Evolutionary conservation across 805 yeast genomes (phyloP).

Genomic region (Myxozyma neglecta): DNA sequence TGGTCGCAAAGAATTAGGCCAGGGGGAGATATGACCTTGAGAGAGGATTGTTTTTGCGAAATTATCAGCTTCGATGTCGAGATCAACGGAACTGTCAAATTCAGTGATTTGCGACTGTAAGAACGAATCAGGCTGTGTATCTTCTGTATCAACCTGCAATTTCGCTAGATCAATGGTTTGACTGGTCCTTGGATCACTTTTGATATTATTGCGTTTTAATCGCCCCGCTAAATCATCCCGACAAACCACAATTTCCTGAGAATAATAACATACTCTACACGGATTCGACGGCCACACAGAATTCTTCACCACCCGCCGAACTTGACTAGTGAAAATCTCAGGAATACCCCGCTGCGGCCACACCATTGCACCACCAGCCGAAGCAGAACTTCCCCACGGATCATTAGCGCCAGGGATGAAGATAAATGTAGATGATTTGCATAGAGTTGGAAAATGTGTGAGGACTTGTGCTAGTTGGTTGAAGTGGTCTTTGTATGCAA

Average conservation of each 20-base stretch:
- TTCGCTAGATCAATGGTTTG: constrained; percentile 13
- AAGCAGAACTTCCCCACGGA: constrained; percentile 80
- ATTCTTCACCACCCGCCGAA: constrained; percentile 57
- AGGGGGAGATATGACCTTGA: constrained; percentile 88
- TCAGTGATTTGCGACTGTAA: constrained; percentile 2
- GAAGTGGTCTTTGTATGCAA: constrained; percentile 55
- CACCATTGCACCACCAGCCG: constrained; percentile 56
- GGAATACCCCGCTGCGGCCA: constrained; percentile 82
- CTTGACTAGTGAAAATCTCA: constrained; percentile 62
- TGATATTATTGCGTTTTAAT: constrained; percentile 67
- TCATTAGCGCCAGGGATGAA: constrained; percentile 89
- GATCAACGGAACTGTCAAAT: background rate
- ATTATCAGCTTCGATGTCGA: constrained; percentile 22
- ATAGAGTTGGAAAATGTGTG: constrained; percentile 56
- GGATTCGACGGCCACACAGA: constrained; percentile 76
- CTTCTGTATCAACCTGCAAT: background rate
- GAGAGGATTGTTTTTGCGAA: constrained; percentile 67
- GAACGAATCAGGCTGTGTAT: constrained; percentile 4
- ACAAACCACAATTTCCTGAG: constrained; percentile 76
- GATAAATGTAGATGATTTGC: constrained; percentile 56
- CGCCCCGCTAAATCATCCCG: constrained; percentile 73
- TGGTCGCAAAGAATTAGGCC: constrained; percentile 59
- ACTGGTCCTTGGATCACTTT: constrained; percentile 30
- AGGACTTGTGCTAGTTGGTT: constrained; percentile 70
- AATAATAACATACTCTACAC: constrained; percentile 67